Evolutionary conservation across 2,329 filamentous ascomycete genomes (phyloP), one percentile per base, ranked within the genome.

Genomic region (Penicillium sp.): DNA sequence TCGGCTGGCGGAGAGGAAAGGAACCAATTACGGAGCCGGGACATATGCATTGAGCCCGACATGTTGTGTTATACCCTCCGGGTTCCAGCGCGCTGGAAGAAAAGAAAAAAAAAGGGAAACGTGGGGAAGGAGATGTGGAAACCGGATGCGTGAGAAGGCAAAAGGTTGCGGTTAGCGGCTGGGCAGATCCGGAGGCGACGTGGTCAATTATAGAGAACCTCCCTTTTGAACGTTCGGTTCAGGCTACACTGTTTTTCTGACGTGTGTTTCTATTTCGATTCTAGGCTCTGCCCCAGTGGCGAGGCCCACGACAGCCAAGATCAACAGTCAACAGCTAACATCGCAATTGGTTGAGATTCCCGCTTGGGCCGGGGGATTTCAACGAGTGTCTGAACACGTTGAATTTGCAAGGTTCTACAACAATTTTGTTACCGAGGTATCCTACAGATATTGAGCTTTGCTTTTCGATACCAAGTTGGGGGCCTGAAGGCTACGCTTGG

Each of bases 1-100:
- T 96, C 92, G 64, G 91, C 87, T 1, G 94, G 94, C 13, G 94
- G 94, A 42, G 92, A 96, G 61, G 90, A 88, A 59, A 92, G 78
- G 54, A 97, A 79, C 88, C 94, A 96, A 75, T 83, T 85, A 55
- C 85, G 82, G 58, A 88, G 75, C 59, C 82, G 80, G 4, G 83
- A 84, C 47, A 86, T 76, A 68, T 86, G 82, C 70, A 85, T 78
- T 51, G 83, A 84, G 48, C 77, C 72, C 66, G 74, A 62, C 73
- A 76, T 76, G 40, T 45, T 69, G 62, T 27, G 27, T 34, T 38
- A 13, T 1, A 39, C 38, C 47, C 5, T 54, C 47, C 22, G 22
- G 8, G 22, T 38, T 16, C 45, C 34, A 31, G 27, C 38, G 27
- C 47, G 21, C 14, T 11, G 29, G 36, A 46, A 47, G 44, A 40